A percentile compares a stretch with the other conserved stretches of the same genome.
phyloP scores from a whole-genome alignment of 1,139 yeast species.

The Arxiozyma heterogenica region DNA sequence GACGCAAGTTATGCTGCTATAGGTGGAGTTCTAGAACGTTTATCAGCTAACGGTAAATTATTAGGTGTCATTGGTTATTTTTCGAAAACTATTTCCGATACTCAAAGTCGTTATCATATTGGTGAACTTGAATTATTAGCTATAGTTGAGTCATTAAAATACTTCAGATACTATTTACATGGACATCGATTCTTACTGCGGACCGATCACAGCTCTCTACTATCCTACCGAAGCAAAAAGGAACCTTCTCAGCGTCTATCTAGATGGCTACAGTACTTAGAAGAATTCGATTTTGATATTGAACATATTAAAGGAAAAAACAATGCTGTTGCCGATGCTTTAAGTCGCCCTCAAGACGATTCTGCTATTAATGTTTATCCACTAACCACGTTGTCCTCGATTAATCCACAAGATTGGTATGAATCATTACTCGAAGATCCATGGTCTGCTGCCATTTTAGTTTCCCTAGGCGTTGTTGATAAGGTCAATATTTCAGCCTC shows the following conservation, averaged over 20 bases:
- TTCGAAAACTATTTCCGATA: conserved; percentile 8
- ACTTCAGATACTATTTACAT: conserved; percentile 10
- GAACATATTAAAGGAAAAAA: conserved; percentile 8
- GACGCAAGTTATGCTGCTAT: conserved; percentile 12
- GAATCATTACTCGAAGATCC: background rate
- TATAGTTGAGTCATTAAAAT: conserved; percentile 11
- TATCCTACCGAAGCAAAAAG: conserved; percentile 6
- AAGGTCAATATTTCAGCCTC: background rate
- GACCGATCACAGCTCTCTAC: conserved; percentile 11
- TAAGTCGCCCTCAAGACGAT: conserved; percentile 4
- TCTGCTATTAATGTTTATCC: too few relatives aligned
- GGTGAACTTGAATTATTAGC: conserved; percentile 13
- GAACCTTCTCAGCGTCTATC: conserved; percentile 11
- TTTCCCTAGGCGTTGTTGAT: background rate
- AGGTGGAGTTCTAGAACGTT: conserved; percentile 15
- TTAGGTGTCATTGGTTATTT: conserved; percentile 13
- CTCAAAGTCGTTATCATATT: conserved; percentile 10
- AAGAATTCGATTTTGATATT: conserved; percentile 9
- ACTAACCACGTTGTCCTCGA: background rate
- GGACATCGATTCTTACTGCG: conserved; percentile 9
- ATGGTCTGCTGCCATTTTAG: background rate
- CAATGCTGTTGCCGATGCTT: conserved; percentile 12
- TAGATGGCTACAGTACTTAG: conserved; percentile 11
- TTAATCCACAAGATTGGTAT: background rate
- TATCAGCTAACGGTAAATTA: conserved; percentile 3